phyloP scores from a whole-genome alignment of 1,284 basidiomycete species.

The Heterobasidion parviporum region DNA sequence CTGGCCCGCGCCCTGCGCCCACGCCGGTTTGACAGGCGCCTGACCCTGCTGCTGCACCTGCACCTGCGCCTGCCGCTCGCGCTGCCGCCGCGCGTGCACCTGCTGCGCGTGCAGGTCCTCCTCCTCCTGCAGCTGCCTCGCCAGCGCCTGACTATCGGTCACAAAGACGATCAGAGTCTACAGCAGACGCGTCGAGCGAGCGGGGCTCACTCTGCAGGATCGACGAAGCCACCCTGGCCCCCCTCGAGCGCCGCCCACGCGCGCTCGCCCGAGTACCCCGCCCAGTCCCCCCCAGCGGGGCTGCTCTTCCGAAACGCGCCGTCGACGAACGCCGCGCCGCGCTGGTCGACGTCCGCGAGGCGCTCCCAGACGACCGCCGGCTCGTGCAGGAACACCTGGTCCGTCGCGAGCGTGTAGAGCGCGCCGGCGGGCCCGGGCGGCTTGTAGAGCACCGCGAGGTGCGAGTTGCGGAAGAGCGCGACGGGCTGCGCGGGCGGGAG shows the following conservation, averaged over 20 bases:
- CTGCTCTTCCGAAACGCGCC: constrained; percentile 51
- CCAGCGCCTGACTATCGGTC: constrained; percentile 45
- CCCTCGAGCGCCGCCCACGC: neutral
- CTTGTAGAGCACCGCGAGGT: constrained; percentile 83
- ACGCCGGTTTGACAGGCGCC: too few relatives aligned
- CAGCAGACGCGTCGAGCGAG: too few relatives aligned
- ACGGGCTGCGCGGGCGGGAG: constrained; percentile 30
- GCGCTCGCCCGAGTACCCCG: constrained; percentile 34
- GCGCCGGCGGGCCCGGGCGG: constrained; percentile 27
- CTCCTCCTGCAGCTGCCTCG: constrained; percentile 64
- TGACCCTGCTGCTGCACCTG: constrained; percentile 7
- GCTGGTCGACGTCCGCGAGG: constrained; percentile 80
- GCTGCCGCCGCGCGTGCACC: constrained; percentile 30
- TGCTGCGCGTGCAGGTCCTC: constrained; percentile 50
- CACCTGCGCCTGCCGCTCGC: constrained; percentile 20
- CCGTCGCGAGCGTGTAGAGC: constrained; percentile 78
- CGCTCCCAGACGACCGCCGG: constrained; percentile 82
- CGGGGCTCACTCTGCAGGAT: constrained; percentile 42
- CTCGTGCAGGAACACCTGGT: constrained; percentile 72
- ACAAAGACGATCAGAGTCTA: too few relatives aligned
- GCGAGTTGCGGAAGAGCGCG: constrained; percentile 84
- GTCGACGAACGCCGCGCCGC: constrained; percentile 69
- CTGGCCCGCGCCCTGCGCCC: too few relatives aligned
- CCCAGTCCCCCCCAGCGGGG: constrained; percentile 74
- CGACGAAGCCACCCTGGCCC: neutral